Base-by-base conservation (phyloP, 805 yeast genomes). In the Yamadazyma philogaea region DNA sequence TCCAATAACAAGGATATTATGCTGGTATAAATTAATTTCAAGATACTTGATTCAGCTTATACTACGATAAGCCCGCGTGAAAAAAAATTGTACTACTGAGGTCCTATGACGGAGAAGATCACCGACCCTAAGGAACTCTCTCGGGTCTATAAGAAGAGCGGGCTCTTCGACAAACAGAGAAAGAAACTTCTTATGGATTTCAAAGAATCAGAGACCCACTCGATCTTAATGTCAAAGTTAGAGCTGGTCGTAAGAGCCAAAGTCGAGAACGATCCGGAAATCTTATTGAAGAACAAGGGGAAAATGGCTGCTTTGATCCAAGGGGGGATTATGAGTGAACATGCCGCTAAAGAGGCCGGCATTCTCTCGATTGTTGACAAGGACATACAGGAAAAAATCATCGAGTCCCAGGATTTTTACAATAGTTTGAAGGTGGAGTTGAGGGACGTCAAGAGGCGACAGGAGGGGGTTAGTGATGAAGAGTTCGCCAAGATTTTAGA, bases 251-350 rank as follows among this genome's bases (percentile, higher is more conserved):
- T 77, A 3, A 77, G 72, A 43, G 55, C 60, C 32, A 76, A 75
- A 47, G 69, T 76, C 18, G 61, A 66, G 35, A 60, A 67, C 27
- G 79, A 77, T 48, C 81, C 81, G 1, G 56, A 66, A 15, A 65
- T 77, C 14, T 54, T 77, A 16, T 55, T 65, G 48, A 66, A 74
- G 51, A 77, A 76, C 55, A 72, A 66, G 40, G 81, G 79, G 2
- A 74, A 69, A 37, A 62, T 74, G 53, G 74, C 72, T 0, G 81
- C 81, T 0, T 54, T 77, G 44, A 70, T 77, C 2, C 81, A 77
- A 49, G 78, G 81, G 1, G 74, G 72, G 27, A 66, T 77, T 35
- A 64, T 74, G 40, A 53, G 54, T 46, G 54, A 59, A 37, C 60
- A 56, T 37, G 50, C 46, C 31, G 45, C 48, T 3, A 46, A 47